Evolutionary conservation across 495 filamentous ascomycete genomes (phyloP).

Genomic region (Penicillium simplicissimum): DNA sequence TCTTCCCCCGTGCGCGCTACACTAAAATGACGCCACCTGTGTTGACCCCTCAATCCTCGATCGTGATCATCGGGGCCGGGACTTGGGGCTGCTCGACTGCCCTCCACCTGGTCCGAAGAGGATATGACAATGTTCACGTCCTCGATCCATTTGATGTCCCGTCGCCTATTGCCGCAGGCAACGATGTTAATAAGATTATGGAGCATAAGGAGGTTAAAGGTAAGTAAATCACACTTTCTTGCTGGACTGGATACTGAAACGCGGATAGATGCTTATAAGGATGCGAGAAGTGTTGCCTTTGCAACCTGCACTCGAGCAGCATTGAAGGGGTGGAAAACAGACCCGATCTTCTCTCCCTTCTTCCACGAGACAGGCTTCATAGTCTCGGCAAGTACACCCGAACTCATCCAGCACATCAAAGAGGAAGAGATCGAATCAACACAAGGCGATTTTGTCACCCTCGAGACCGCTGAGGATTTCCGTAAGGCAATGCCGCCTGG

Average conservation of each 20-base stretch:
- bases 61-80: slow-evolving; percentile 49
- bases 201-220: slow-evolving; percentile 49
- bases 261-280: slow-evolving; percentile 16
- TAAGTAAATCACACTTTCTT: slow-evolving; percentile 14
- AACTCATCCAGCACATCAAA: slow-evolving; percentile 38
- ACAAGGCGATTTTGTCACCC: slow-evolving; percentile 25
- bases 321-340: slow-evolving; percentile 47
- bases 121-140: slow-evolving; percentile 49
- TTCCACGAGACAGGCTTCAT: slow-evolving; percentile 54
- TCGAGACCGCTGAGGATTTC: slow-evolving; percentile 47
- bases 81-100: slow-evolving; percentile 56
- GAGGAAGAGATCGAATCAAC: slow-evolving; percentile 34
- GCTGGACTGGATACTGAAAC: neutral
- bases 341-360: slow-evolving; percentile 48
- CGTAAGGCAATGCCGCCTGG: slow-evolving; percentile 52
- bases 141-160: slow-evolving; percentile 48
- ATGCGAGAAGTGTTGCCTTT: slow-evolving; percentile 37
- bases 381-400: slow-evolving; percentile 40
- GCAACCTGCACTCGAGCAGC: slow-evolving; percentile 39
- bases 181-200: slow-evolving; percentile 59
- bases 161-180: slow-evolving; percentile 54
- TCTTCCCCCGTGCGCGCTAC: neutral
- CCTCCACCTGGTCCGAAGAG: slow-evolving; percentile 50
- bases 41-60: slow-evolving; percentile 22
- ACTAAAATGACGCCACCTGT: slow-evolving; percentile 16